Conservation (phyloP, 768 basidiomycete genomes). For the Leucocoprinus birnbaumii region DNA sequence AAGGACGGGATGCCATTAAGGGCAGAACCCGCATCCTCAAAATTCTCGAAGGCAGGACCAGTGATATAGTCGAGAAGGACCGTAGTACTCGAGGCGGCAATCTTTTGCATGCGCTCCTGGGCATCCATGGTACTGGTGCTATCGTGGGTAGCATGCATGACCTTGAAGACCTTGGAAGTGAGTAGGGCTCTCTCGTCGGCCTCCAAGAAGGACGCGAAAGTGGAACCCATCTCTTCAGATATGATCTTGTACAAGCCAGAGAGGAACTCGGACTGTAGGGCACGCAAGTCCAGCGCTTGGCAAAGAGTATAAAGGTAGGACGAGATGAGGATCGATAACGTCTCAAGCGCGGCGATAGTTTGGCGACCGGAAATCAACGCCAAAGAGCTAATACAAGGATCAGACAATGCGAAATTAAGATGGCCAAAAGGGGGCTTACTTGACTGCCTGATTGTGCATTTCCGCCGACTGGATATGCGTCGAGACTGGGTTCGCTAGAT, state of each 20-base stretch:
- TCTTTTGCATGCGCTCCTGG: slow-evolving; percentile 62
- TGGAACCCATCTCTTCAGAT: slow-evolving; percentile 42
- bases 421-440: slow-evolving; percentile 44
- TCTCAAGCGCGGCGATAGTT: slow-evolving; percentile 75
- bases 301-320: slow-evolving; percentile 72
- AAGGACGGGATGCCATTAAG: slow-evolving; percentile 46
- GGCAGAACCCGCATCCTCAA: slow-evolving; percentile 24
- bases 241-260: slow-evolving; percentile 45
- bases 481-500: slow-evolving; percentile 79
- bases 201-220: slow-evolving; percentile 42
- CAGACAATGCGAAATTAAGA: slow-evolving; percentile 14
- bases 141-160: slow-evolving; percentile 56
- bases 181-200: slow-evolving; percentile 28
- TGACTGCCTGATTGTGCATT: slow-evolving; percentile 92
- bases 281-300: slow-evolving; percentile 83
- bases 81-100: slow-evolving; percentile 59
- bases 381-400: slow-evolving; percentile 52
- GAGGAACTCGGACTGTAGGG: slow-evolving; percentile 66
- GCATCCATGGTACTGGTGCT: slow-evolving; percentile 72
- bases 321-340: slow-evolving; percentile 69
- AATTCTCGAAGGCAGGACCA: slow-evolving; percentile 28
- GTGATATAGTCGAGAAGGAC: slow-evolving; percentile 65
- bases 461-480: slow-evolving; percentile 86
- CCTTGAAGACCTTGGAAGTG: slow-evolving; percentile 32
- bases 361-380: slow-evolving; percentile 82